These are phyloP conservation scores for Paecilomyces variotii DNA, from an alignment of 2,329 filamentous ascomycete species.

Conservation along the genomic window DNA sequence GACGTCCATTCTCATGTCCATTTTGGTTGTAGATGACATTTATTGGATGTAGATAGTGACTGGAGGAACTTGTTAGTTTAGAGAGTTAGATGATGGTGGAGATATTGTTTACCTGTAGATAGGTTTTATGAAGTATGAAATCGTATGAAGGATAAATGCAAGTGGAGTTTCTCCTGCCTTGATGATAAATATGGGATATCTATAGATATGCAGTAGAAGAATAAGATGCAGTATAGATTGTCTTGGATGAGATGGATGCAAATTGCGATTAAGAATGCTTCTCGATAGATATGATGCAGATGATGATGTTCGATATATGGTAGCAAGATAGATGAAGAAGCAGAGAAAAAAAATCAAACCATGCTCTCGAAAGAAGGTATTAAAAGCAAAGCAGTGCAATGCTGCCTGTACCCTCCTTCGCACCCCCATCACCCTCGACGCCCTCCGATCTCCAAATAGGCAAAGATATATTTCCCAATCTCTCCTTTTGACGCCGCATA, in stretches of 20 bases:
- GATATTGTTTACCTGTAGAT: neutral
- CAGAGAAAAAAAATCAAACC: neutral
- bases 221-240: neutral
- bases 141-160: neutral
- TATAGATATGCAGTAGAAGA: neutral
- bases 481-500: neutral
- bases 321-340: neutral
- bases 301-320: neutral
- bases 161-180: neutral
- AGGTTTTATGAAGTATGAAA: neutral
- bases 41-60: neutral
- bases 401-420: neutral
- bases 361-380: neutral
- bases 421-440: neutral
- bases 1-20: neutral
- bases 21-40: neutral
- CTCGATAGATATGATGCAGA: neutral
- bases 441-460: neutral
- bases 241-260: neutral
- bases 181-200: neutral
- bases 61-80: no score
- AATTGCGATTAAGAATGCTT: neutral
- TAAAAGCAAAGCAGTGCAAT: neutral
- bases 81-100: neutral
- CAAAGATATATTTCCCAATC: neutral